Percentiles rank a stretch among this genome's conserved stretches.
Conservation (phyloP, 306 rosid species). For the Hippophae rhamnoides region DNA sequence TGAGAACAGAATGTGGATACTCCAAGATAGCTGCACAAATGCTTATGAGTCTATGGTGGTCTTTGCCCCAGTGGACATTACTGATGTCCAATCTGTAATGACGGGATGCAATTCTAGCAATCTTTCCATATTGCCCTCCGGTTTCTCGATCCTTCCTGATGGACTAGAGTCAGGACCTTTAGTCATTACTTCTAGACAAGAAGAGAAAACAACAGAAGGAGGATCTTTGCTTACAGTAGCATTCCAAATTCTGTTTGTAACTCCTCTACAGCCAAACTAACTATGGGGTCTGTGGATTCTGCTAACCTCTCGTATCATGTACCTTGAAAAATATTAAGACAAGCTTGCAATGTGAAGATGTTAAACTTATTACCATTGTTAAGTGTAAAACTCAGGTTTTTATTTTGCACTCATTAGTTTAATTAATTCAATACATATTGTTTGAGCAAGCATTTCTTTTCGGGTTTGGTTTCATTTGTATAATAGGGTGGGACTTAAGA, state of each 20-base stretch:
- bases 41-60: slow-evolving; percentile 82
- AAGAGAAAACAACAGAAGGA: slow-evolving; percentile 63
- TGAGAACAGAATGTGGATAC: slow-evolving; percentile 72
- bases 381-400: slow-evolving; percentile 20
- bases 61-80: slow-evolving; percentile 65
- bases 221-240: slow-evolving; percentile 80
- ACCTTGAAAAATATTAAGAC: slow-evolving; percentile 70
- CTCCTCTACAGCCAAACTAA: slow-evolving; percentile 77
- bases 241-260: slow-evolving; percentile 67
- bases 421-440: too few species aligned
- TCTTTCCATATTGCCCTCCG: slow-evolving; percentile 73
- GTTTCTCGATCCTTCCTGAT: slow-evolving; percentile 84
- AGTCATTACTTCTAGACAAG: slow-evolving; percentile 61
- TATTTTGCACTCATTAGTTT: not conserved
- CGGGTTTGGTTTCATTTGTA: too few species aligned
- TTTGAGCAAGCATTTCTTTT: too few species aligned
- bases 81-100: slow-evolving; percentile 82
- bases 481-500: too few species aligned
- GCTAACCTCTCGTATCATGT: slow-evolving; percentile 65
- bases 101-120: slow-evolving; percentile 85
- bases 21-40: slow-evolving; percentile 90
- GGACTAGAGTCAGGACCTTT: slow-evolving; percentile 70
- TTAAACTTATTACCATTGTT: slow-evolving; percentile 22
- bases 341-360: slow-evolving; percentile 87
- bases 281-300: slow-evolving; percentile 76